Percentiles rank a stretch among this genome's conserved stretches.
These are phyloP conservation scores for Trichophyton verrucosum DNA, from an alignment of 2,329 filamentous ascomycete species.

Conservation along the genomic window DNA sequence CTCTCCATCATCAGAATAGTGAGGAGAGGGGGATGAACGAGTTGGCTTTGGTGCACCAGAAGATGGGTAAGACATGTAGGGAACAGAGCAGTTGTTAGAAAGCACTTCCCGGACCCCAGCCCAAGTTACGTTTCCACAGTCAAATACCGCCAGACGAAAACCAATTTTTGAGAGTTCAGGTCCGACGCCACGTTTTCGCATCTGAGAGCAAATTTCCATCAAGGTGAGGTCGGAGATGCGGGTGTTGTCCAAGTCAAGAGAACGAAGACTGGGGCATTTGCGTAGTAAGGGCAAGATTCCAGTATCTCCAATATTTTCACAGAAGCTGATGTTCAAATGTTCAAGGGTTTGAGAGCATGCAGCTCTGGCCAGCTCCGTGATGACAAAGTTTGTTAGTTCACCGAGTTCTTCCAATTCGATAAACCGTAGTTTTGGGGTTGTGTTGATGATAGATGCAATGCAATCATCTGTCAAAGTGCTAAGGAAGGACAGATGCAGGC, in stretches of 20 bases:
- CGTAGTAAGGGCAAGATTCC: constrained; percentile 77
- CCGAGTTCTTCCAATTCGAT: constrained; percentile 81
- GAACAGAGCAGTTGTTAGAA: constrained; percentile 67
- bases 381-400: constrained; percentile 59
- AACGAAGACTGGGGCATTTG: constrained; percentile 55
- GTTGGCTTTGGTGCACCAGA: constrained; percentile 25
- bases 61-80: constrained; percentile 34
- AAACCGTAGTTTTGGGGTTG: constrained; percentile 65
- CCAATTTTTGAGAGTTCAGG: constrained; percentile 44
- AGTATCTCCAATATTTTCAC: constrained; percentile 68
- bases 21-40: constrained; percentile 10
- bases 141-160: constrained; percentile 70
- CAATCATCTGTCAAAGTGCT: constrained; percentile 59
- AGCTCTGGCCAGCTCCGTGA: constrained; percentile 63
- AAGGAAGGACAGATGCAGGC: constrained; percentile 71
- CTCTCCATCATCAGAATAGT: neutral
- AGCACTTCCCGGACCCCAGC: constrained; percentile 78
- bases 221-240: constrained; percentile 76
- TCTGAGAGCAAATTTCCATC: constrained; percentile 69
- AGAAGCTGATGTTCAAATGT: constrained; percentile 82
- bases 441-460: constrained; percentile 59
- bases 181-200: constrained; percentile 52
- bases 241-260: constrained; percentile 84
- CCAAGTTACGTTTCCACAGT: constrained; percentile 89
- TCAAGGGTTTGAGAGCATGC: constrained; percentile 60